These are phyloP conservation scores for Marasmius fiardii DNA, from an alignment of 1,284 basidiomycete genomes.

Conservation along the genomic window DNA sequence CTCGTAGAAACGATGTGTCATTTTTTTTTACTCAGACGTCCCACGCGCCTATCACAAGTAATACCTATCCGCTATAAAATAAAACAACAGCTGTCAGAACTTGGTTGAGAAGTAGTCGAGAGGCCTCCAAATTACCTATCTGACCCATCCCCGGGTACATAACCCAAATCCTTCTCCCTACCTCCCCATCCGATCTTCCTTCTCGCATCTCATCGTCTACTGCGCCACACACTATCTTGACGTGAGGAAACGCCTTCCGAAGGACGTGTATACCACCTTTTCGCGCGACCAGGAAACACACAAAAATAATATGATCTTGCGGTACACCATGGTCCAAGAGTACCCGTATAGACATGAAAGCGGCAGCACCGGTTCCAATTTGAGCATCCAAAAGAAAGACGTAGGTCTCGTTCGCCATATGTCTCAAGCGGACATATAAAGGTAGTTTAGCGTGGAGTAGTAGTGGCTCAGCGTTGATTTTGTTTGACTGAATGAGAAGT, in stretches of 20 bases:
- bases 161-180: slow-evolving; percentile 66
- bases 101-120: slow-evolving; percentile 17
- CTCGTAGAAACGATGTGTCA: background rate
- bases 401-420: slow-evolving; percentile 67
- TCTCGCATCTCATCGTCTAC: slow-evolving; percentile 75
- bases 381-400: slow-evolving; percentile 94
- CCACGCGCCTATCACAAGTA: slow-evolving; percentile 28
- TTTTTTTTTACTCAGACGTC: background rate
- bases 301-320: slow-evolving; percentile 82
- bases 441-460: slow-evolving; percentile 85
- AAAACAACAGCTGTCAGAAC: background rate
- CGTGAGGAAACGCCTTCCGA: slow-evolving; percentile 77
- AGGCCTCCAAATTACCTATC: slow-evolving; percentile 46
- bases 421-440: slow-evolving; percentile 58
- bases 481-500: slow-evolving; percentile 88
- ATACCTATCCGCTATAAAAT: slow-evolving; percentile 38
- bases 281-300: slow-evolving; percentile 85
- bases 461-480: slow-evolving; percentile 82
- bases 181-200: slow-evolving; percentile 56
- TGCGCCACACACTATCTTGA: slow-evolving; percentile 81
- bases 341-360: slow-evolving; percentile 95
- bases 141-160: slow-evolving; percentile 82
- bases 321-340: slow-evolving; percentile 93
- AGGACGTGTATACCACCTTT: slow-evolving; percentile 78
- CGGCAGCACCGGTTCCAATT: slow-evolving; percentile 94